phyloP scores from a whole-genome alignment of 257 asterid genomes.

The Solanum virginianum region DNA sequence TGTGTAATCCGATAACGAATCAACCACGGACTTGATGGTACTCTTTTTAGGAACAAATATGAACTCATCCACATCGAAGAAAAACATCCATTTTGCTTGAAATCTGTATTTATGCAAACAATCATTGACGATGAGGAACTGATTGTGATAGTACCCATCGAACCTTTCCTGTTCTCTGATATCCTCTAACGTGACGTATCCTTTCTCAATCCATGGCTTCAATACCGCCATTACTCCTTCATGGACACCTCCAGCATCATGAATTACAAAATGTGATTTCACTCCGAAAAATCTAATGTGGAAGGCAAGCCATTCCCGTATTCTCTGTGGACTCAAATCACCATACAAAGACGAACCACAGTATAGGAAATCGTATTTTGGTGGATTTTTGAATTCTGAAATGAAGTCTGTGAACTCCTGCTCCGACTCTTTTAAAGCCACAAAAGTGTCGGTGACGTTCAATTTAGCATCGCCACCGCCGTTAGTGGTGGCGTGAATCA shows the following conservation, averaged over 20 bases:
- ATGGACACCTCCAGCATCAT: conserved; percentile 86
- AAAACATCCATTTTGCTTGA: conserved; percentile 62
- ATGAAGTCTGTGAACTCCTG: conserved; percentile 18
- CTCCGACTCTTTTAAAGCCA: conserved; percentile 29
- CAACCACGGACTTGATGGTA: conserved; percentile 35
- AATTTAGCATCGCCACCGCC: conserved; percentile 23
- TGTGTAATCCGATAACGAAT: conserved; percentile 39
- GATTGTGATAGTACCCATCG: conserved; percentile 84
- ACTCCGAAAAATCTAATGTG: conserved; percentile 48
- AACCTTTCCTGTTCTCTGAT: conserved; percentile 65
- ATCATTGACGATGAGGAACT: conserved; percentile 64
- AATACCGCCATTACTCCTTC: conserved; percentile 47
- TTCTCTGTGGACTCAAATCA: conserved; percentile 57
- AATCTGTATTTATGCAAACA: conserved; percentile 60
- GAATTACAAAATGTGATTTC: conserved; percentile 67
- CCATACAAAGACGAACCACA: conserved; percentile 75
- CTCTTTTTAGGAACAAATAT: conserved; percentile 52
- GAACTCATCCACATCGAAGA: conserved; percentile 81
- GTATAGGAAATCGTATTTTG: conserved; percentile 47
- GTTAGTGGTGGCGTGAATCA: conserved; percentile 40
- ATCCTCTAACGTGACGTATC: conserved; percentile 61
- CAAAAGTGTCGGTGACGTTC: conserved; percentile 35
- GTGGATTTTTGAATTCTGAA: conserved; percentile 11
- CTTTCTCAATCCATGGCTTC: conserved; percentile 72
- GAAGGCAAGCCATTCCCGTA: conserved; percentile 75